Evolutionary conservation across 352 stramenopile species (phyloP), one percentile per base, ranked within the genome.

Genomic region (Globisporangium irregulare): DNA sequence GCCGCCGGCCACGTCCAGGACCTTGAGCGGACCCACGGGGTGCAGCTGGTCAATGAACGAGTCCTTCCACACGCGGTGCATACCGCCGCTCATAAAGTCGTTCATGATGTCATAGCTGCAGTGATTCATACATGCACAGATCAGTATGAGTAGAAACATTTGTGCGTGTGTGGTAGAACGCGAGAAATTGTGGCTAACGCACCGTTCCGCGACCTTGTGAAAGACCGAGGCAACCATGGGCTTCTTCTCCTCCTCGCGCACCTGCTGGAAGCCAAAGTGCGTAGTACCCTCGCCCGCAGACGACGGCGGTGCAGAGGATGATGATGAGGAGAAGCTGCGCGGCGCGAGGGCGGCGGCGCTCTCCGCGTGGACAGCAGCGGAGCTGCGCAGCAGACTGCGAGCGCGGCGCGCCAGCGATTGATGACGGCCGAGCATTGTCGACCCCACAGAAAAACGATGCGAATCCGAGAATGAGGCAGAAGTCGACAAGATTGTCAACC

Each of bases 101-200:
- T 99, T 99, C 98, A 99, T 99, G 22, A 99, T 79, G 81, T 99
- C 98, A 64, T 96, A 96, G 66, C 85, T 88, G 63, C 14, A 59
- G 29, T 32, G 29, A 32, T 32, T 32, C 4, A 32, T 32, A 32
- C 29, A 32, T 32, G 4, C 29, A 7, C 29, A 32, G 29, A 32
- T 32, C 29, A 32, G 29, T 1, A 0, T 8, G 29, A 38, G 27
- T 18, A 54, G 56, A 32, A 65, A 15, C 10, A 41, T 8, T 4
- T 3, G 22, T 27, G 24, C 1, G 55, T 14, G 2, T 15, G n/a
- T n/a, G 1, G 1, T 20, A 20, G 18, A 22, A 54, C 22, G 22
- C 38, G 14, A 64, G 50, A 34, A 38, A 59, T 3, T 12, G 7
- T 5, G 7, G 34, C 24, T 0, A 51, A 66, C 22, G 67, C 97